Conservation (phyloP, 345 rosid species). For the Linum lewisii region DNA sequence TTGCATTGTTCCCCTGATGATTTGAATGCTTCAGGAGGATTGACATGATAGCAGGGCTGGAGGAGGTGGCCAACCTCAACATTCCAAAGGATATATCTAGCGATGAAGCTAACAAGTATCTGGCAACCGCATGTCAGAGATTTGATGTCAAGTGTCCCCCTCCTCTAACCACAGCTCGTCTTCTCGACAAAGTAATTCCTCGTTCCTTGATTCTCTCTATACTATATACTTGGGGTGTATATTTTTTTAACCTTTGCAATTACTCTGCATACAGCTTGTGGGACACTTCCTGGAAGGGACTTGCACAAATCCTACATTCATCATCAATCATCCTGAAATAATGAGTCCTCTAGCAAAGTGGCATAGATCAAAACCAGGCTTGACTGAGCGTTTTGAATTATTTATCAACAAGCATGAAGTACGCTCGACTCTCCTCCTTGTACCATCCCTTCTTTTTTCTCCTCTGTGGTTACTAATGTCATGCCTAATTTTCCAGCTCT, state of each 20-base stretch:
- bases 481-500: conserved; percentile 32
- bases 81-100: conserved; percentile 84
- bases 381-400: conserved; percentile 92
- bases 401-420: conserved; percentile 91
- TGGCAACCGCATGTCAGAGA: conserved; percentile 55
- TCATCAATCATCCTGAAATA: conserved; percentile 84
- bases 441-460: too few relatives aligned
- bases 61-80: conserved; percentile 73
- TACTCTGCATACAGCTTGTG: conserved; percentile 85
- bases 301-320: conserved; percentile 88
- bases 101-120: conserved; percentile 70
- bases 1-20: neutral
- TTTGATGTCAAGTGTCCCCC: conserved; percentile 83
- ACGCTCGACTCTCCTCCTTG: conserved; percentile 7
- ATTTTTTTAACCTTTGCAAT: too few relatives aligned
- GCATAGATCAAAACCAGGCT: conserved; percentile 60
- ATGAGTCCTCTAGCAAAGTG: conserved; percentile 89
- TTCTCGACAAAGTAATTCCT: conserved; percentile 68
- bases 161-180: conserved; percentile 83
- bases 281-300: conserved; percentile 89
- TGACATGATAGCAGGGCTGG: conserved; percentile 84
- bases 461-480: neutral
- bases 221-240: too few relatives aligned
- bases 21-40: conserved; percentile 44
- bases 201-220: conserved; percentile 2